Evolutionary conservation across 305 asterid species (phyloP).

Genomic region (Fraxinus dipetala): DNA sequence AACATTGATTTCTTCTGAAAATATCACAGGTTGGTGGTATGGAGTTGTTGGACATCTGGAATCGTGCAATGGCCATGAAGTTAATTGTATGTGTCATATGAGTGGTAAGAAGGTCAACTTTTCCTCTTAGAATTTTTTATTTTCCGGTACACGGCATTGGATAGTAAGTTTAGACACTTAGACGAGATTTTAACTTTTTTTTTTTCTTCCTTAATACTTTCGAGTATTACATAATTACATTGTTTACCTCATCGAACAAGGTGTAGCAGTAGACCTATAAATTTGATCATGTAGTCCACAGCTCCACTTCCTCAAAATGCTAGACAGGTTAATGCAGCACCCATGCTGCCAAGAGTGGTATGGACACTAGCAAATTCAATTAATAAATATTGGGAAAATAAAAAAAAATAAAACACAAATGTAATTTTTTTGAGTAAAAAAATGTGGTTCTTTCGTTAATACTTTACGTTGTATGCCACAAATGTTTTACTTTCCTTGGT

Average conservation of each 20-base stretch:
- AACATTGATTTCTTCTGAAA: constrained; percentile 12
- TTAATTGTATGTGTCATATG: constrained; percentile 61
- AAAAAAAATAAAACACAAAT: neutral
- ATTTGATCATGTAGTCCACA: neutral
- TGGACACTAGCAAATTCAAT: neutral
- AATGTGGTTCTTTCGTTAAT: neutral
- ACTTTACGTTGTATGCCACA: neutral
- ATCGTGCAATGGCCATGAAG: constrained; percentile 52
- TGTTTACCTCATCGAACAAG: neutral
- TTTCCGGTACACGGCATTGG: neutral
- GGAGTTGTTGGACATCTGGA: constrained; percentile 91
- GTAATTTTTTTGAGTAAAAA: neutral
- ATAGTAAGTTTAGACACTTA: no score
- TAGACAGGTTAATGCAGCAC: neutral
- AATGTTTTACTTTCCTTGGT: no score
- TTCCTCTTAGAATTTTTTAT: neutral
- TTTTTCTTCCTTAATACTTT: neutral
- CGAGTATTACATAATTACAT: neutral
- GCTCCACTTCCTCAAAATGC: neutral
- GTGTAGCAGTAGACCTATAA: neutral
- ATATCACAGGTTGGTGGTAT: constrained; percentile 93
- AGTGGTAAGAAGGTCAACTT: constrained; percentile 40
- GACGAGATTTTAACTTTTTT: neutral
- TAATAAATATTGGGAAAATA: neutral
- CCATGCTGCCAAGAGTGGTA: no score